phyloP scores from a whole-genome alignment of 192 early-diverging fungal genomes.

The Lobosporangium transversale region DNA sequence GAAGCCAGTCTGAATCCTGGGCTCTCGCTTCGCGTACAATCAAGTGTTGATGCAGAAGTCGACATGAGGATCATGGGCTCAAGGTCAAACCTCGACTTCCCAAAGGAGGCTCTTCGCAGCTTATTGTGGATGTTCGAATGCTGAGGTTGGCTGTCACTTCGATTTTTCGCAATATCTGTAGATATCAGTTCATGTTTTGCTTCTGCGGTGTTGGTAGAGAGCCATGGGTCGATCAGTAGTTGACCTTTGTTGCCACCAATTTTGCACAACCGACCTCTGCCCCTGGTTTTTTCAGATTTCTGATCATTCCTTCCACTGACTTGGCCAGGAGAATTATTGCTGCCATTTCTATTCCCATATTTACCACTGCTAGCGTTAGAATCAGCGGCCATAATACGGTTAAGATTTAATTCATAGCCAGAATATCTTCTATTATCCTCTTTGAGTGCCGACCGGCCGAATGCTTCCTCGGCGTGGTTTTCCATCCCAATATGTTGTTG shows the following conservation, averaged over 20 bases:
- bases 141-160: not conserved
- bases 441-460: no score
- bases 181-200: not conserved
- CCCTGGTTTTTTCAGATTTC: no score
- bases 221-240: slow-evolving; percentile 33
- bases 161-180: not conserved
- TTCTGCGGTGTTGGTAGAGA: slow-evolving; percentile 7
- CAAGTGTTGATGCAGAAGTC: slow-evolving; percentile 4
- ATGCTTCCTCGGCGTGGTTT: no score
- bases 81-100: slow-evolving; percentile 15
- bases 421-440: no score
- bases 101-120: not conserved
- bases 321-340: no score
- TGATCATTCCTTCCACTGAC: no score
- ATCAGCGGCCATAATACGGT: no score
- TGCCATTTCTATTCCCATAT: no score
- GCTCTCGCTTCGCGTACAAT: slow-evolving; percentile 4
- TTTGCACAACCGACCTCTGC: not conserved
- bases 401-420: no score
- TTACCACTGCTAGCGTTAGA: no score
- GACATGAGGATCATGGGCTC: slow-evolving; percentile 26
- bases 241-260: slow-evolving; percentile 47
- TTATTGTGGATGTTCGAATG: not conserved
- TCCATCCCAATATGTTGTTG: no score
- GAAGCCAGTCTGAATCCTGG: slow-evolving; percentile 10